Conservation (phyloP, 2,329 filamentous ascomycete genomes). For the Pyricularia sp. region DNA sequence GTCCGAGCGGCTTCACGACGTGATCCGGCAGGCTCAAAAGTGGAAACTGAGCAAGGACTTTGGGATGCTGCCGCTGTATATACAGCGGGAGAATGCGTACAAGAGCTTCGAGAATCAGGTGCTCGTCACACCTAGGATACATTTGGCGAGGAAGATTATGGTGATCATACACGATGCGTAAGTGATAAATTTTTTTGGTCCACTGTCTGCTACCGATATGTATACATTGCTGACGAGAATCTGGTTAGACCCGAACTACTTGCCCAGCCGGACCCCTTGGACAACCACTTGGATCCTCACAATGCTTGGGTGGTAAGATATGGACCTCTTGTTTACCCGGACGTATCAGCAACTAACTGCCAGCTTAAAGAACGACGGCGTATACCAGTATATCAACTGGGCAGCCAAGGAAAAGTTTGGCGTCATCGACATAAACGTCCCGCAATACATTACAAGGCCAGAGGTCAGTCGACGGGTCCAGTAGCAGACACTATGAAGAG, state of each 20-base stretch:
- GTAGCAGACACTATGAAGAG: neutral
- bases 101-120: constrained; percentile 82
- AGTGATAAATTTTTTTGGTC: constrained; percentile 20
- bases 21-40: constrained; percentile 70
- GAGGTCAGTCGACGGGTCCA: constrained; percentile 29
- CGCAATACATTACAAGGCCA: constrained; percentile 60
- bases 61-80: constrained; percentile 70
- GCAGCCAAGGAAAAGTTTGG: constrained; percentile 67
- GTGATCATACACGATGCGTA: constrained; percentile 88
- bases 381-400: constrained; percentile 78
- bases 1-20: constrained; percentile 63
- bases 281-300: constrained; percentile 67
- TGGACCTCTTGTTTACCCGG: neutral
- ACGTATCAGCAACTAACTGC: neutral
- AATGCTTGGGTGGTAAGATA: constrained; percentile 76
- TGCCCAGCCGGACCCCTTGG: constrained; percentile 57
- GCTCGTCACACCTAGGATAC: constrained; percentile 65
- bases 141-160: constrained; percentile 58
- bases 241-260: constrained; percentile 55
- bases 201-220: neutral
- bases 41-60: constrained; percentile 61
- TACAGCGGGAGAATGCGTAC: constrained; percentile 64
- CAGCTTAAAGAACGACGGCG: constrained; percentile 60
- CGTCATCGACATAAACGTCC: constrained; percentile 87
- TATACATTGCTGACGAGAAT: constrained; percentile 1